Evolutionary conservation across 768 basidiomycete genomes (phyloP), one percentile per base, ranked within the genome.

Genomic region (Mycena polygramma): DNA sequence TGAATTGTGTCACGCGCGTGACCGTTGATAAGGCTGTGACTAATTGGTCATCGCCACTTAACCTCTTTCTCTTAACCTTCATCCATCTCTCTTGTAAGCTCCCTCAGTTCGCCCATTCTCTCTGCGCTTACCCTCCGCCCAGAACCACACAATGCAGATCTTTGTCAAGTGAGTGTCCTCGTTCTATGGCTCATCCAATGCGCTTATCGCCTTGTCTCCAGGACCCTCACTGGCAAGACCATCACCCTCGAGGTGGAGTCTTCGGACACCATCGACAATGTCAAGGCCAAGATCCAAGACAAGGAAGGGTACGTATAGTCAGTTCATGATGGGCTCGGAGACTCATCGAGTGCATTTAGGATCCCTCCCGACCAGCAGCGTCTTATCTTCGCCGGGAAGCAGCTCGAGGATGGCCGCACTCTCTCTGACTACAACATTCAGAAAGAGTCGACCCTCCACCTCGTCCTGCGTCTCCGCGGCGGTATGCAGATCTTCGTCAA

Each of bases 311-410:
- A 90, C 14, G 92, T 91, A 70, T 89, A 90, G 89, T 91, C 76
- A 86, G 89, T 30, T 30, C 30, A 30, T 2, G 30, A 30, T 30
- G 30, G 30, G 30, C 2, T 30, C 30, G 30, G 30, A 30, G 30
- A 30, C 57, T 59, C 39, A 57, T 41, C 45, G 43, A 45, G 20
- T 53, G 17, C 5, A 35, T 39, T 11, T 7, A 73, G 70, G 7
- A 80, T 82, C 57, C 79, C 80, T 24, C 80, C 81, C 52, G 79
- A 82, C 73, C 79, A 80, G 62, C 36, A 83, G 89, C 61, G 93
- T 89, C 69, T 94, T 68, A 93, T 91, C 81, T 95, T 95, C 75
- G 94, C 94, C 61, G 94, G 94, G 48, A 95, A 95, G 85, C 94
- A 95, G 78, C 83, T 95, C 24, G 94, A 96, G 77, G 94, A 96